phyloP scores from a whole-genome alignment of 306 rosid species.

The Fragaria vesca region DNA sequence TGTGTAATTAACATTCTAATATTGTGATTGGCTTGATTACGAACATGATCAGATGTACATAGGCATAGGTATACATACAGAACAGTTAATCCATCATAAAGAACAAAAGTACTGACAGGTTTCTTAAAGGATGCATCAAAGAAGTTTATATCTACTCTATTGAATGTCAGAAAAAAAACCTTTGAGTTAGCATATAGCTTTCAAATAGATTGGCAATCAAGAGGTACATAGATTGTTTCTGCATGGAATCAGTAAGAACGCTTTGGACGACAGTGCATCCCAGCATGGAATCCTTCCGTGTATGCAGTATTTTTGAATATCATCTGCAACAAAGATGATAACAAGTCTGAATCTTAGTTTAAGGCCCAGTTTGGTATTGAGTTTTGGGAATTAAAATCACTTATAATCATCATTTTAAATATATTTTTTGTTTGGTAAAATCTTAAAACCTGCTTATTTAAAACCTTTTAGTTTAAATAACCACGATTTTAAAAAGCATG shows the following conservation, averaged over 20 bases:
- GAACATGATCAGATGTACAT: background rate
- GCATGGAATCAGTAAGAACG: slow-evolving; percentile 13
- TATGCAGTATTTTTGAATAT: slow-evolving; percentile 75
- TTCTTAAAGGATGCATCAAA: background rate
- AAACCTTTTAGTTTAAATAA: too few relatives aligned
- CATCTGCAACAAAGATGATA: slow-evolving; percentile 44
- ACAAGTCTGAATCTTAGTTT: too few relatives aligned
- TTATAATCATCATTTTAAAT: too few relatives aligned
- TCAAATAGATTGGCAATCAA: background rate
- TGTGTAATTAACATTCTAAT: background rate
- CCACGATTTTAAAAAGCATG: too few relatives aligned
- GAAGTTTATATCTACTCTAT: background rate
- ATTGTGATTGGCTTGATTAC: background rate
- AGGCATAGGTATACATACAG: background rate
- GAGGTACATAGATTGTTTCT: background rate
- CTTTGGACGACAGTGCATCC: slow-evolving; percentile 45
- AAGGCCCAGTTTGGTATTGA: too few relatives aligned
- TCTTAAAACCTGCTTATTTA: too few relatives aligned
- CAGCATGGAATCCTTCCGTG: slow-evolving; percentile 91
- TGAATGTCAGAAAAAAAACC: background rate
- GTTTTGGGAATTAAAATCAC: too few relatives aligned
- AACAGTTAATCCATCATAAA: background rate
- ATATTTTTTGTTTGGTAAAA: too few relatives aligned
- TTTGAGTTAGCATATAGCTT: background rate
- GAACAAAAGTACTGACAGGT: background rate